These are phyloP conservation scores for Porcisia deanei DNA, from an alignment of 208 protist genomes.

Conservation along the genomic window DNA sequence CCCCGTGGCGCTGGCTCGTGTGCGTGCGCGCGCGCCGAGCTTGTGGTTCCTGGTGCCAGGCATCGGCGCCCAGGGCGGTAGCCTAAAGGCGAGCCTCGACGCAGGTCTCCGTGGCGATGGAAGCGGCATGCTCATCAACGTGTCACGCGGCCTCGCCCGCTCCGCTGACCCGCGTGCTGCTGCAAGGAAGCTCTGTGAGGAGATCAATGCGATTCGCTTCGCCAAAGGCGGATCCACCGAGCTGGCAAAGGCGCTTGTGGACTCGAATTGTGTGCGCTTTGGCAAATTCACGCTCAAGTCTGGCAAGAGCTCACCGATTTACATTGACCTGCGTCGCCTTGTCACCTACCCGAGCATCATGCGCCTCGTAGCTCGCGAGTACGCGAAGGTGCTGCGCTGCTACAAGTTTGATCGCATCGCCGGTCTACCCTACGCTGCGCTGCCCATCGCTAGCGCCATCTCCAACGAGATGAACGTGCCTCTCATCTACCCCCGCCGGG, in stretches of 20 bases:
- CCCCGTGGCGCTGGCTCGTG: conserved; percentile 70
- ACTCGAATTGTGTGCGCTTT: conserved; percentile 91
- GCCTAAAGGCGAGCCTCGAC: conserved; percentile 66
- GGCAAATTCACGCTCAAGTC: conserved; percentile 96
- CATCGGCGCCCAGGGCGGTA: conserved; percentile 85
- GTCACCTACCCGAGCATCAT: conserved; percentile 88
- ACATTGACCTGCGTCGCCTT: conserved; percentile 95
- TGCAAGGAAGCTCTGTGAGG: conserved; percentile 71
- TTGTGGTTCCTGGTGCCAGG: conserved; percentile 91
- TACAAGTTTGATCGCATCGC: conserved; percentile 83
- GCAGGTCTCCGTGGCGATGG: conserved; percentile 79
- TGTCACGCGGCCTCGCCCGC: conserved; percentile 75
- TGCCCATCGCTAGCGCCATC: conserved; percentile 95
- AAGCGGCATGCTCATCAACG: conserved; percentile 86
- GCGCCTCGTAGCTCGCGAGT: conserved; percentile 77
- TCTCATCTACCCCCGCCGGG: conserved; percentile 91
- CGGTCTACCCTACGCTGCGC: conserved; percentile 95
- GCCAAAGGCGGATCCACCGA: conserved; percentile 42
- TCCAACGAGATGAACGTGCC: conserved; percentile 89
- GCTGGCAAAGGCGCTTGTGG: conserved; percentile 74
- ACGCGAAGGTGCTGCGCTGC: conserved; percentile 62
- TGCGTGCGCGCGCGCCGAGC: conserved; percentile 70
- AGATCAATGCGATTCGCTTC: conserved; percentile 75
- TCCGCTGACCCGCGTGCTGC: conserved; percentile 68
- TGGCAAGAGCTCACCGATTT: conserved; percentile 95